Conservation (phyloP, 1,284 basidiomycete species). For the Cryptococcus sp. region DNA sequence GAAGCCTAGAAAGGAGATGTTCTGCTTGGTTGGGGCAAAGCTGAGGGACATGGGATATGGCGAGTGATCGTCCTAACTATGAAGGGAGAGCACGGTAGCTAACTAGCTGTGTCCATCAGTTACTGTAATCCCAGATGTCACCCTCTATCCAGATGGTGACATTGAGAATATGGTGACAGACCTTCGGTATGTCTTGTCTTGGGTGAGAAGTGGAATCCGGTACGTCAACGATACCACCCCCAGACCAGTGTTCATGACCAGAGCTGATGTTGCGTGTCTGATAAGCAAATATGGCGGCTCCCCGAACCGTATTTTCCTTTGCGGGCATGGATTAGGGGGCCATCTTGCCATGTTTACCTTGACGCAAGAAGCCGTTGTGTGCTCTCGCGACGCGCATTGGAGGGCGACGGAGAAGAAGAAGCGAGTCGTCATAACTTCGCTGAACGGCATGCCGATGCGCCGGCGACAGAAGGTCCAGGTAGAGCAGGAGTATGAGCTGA, state of each 20-base stretch:
- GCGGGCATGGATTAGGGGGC: constrained; percentile 47
- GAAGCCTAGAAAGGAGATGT: constrained; percentile 20
- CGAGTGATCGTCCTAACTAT: constrained; percentile 1
- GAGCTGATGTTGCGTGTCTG: not conserved
- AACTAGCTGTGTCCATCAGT: constrained; percentile 4
- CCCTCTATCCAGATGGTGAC: constrained; percentile 22
- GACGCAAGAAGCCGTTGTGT: constrained; percentile 29
- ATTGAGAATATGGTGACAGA: constrained; percentile 23
- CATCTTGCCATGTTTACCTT: constrained; percentile 47
- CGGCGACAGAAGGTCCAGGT: not conserved
- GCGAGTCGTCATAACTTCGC: not conserved
- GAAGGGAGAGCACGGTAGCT: too few relatives aligned
- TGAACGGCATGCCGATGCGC: not conserved
- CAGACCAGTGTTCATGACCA: not conserved
- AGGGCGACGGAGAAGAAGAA: constrained; percentile 7
- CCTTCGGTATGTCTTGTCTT: constrained; percentile 19
- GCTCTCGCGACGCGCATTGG: constrained; percentile 17
- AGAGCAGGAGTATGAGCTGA: constrained; percentile 14
- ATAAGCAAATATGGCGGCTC: constrained; percentile 37
- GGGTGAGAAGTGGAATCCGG: constrained; percentile 19
- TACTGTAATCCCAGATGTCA: constrained; percentile 26
- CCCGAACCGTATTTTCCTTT: constrained; percentile 38
- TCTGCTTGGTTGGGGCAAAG: constrained; percentile 20
- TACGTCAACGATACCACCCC: not conserved
- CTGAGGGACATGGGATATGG: constrained; percentile 28